Evolutionary conservation across 1,139 yeast species (phyloP).

Genomic region (Suhomyces atakaporum): DNA sequence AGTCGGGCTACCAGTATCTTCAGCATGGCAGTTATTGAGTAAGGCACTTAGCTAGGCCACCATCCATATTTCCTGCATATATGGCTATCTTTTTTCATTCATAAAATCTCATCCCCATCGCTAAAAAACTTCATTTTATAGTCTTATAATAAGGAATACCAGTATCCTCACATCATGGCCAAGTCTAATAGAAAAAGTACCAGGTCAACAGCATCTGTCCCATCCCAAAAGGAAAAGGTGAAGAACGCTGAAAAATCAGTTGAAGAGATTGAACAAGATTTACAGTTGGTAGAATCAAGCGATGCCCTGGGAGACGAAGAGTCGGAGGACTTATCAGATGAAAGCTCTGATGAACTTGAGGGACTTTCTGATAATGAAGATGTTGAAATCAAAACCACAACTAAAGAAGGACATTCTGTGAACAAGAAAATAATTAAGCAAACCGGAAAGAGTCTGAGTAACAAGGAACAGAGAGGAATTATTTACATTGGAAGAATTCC

Average conservation of each 20-base stretch:
- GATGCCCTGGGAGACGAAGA: conserved; percentile 16
- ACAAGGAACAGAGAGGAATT: conserved; percentile 53
- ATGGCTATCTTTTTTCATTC: neutral
- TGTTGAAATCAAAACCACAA: conserved; percentile 14
- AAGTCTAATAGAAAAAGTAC: conserved; percentile 8
- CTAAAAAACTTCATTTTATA: conserved; percentile 6
- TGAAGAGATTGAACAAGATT: conserved; percentile 33
- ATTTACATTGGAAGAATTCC: conserved; percentile 92
- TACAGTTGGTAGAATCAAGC: conserved; percentile 31
- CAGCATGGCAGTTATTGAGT: conserved; percentile 49
- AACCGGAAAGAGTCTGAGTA: conserved; percentile 14
- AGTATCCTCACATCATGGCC: conserved; percentile 7
- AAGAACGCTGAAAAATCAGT: conserved; percentile 22
- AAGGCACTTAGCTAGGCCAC: conserved; percentile 7
- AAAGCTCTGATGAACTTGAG: conserved; percentile 24
- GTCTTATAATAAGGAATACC: neutral
- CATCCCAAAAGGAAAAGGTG: conserved; percentile 4
- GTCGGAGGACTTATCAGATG: conserved; percentile 18
- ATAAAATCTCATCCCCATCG: conserved; percentile 16
- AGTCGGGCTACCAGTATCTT: conserved; percentile 82
- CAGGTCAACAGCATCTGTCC: conserved; percentile 6
- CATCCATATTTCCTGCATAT: conserved; percentile 9
- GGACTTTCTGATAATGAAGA: conserved; percentile 27
- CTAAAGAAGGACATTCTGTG: conserved; percentile 19
- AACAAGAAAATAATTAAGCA: conserved; percentile 24